Percentiles rank a stretch among this genome's conserved stretches.
phyloP scores from a whole-genome alignment of 2,329 filamentous ascomycete genomes.

The Neonectria magnoliae region DNA sequence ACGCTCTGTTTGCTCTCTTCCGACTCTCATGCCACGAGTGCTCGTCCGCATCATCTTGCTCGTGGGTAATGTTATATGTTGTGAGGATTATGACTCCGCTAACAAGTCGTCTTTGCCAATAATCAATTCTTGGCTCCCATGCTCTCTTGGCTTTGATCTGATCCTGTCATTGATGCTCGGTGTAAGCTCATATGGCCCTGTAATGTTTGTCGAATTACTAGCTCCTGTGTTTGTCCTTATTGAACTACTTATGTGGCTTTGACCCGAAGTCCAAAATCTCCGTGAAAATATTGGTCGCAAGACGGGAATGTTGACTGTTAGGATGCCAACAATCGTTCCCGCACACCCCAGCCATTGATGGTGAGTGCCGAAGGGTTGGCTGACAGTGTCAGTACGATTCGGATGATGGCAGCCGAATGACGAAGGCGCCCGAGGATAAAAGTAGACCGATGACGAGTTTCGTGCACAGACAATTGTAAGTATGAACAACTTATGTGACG shows the following conservation, averaged over 20 bases:
- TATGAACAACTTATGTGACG: too few species aligned
- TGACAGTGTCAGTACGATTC: conserved; percentile 33
- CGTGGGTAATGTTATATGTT: conserved; percentile 27
- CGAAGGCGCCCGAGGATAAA: conserved; percentile 40
- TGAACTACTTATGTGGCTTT: not conserved
- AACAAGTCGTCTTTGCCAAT: conserved; percentile 6
- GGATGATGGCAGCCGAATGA: conserved; percentile 42
- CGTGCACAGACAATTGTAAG: conserved; percentile 5
- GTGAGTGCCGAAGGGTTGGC: conserved; percentile 37
- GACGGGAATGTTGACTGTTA: conserved; percentile 47
- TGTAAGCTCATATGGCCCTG: conserved; percentile 29
- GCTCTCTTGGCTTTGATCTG: not conserved
- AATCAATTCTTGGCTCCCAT: conserved; percentile 32
- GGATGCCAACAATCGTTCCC: conserved; percentile 51
- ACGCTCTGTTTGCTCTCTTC: conserved; percentile 19
- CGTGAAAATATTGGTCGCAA: conserved; percentile 27
- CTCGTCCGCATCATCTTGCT: not conserved
- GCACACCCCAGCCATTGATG: conserved; percentile 42
- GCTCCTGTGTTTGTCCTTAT: conserved; percentile 10
- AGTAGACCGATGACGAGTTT: conserved; percentile 42
- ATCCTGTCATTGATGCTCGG: conserved; percentile 13
- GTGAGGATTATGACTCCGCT: conserved; percentile 26
- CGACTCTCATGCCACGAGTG: conserved; percentile 20
- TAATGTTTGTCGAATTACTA: conserved; percentile 22
- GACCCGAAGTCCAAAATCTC: conserved; percentile 20